Percentiles rank a stretch among this genome's conserved stretches.
Evolutionary conservation across 2,329 filamentous ascomycete species (phyloP).

Genomic region (Phaeomoniella chlamydospora): DNA sequence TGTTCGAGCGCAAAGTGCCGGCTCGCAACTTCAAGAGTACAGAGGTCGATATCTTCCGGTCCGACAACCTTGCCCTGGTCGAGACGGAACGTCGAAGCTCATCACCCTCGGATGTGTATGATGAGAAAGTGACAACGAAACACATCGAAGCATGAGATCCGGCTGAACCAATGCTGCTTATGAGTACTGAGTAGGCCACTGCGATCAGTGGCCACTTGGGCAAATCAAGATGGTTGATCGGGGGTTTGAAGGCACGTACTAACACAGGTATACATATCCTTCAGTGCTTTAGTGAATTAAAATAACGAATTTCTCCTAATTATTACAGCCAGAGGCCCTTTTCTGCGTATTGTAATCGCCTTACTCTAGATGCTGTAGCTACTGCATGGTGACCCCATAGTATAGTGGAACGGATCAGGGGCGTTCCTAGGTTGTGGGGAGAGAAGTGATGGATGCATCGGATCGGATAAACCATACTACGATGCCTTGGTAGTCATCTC

Average conservation of each 20-base stretch:
- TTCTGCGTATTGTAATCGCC: too few species aligned
- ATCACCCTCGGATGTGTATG: background rate
- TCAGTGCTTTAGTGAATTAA: too few species aligned
- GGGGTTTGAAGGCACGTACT: background rate
- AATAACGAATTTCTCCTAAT: too few species aligned
- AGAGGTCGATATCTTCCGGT: slow-evolving; percentile 14
- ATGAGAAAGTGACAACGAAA: background rate
- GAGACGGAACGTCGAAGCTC: background rate
- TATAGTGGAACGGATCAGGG: too few species aligned
- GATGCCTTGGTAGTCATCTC: too few species aligned
- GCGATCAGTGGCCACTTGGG: background rate
- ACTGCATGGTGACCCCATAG: too few species aligned
- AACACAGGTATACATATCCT: background rate
- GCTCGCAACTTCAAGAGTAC: slow-evolving; percentile 23
- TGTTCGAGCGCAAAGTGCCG: slow-evolving; percentile 23
- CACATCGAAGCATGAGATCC: background rate
- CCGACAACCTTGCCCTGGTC: background rate
- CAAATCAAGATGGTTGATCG: background rate
- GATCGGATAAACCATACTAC: too few species aligned
- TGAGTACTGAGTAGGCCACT: background rate
- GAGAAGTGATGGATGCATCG: too few species aligned
- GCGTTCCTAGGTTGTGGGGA: too few species aligned
- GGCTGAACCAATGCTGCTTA: background rate
- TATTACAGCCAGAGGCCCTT: too few species aligned
- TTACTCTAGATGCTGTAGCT: too few species aligned